phyloP scores from a whole-genome alignment of 192 early-diverging fungal species.

The Dissophora ornata region DNA sequence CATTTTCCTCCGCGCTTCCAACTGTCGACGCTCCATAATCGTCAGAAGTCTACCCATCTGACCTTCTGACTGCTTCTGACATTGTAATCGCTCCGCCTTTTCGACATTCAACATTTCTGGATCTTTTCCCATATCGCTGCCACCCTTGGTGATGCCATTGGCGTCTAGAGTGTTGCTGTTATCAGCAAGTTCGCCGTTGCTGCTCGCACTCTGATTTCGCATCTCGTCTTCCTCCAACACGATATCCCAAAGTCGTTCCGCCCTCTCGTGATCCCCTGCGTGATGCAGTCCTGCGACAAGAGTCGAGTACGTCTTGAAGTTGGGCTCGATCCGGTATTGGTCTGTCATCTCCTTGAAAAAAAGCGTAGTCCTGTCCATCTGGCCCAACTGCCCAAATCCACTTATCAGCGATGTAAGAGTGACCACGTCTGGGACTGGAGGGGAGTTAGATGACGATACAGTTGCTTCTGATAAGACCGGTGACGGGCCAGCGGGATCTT shows the following conservation, averaged over 20 bases:
- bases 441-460: not conserved
- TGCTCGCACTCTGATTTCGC: no score
- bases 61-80: not conserved
- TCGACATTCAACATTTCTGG: not conserved
- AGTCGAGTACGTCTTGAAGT: conserved; percentile 41
- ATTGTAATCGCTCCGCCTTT: not conserved
- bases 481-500: no score
- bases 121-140: no score
- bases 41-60: not conserved
- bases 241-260: conserved; percentile 36
- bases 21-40: conserved; percentile 22
- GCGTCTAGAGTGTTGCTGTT: no score
- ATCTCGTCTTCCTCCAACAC: conserved; percentile 20
- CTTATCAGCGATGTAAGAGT: conserved; percentile 37
- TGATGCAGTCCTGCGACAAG: conserved; percentile 34
- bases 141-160: not conserved
- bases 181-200: no score
- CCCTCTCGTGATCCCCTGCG: conserved; percentile 25
- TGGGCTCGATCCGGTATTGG: conserved; percentile 28
- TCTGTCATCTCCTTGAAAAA: conserved; percentile 44
- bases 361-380: conserved; percentile 29
- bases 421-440: conserved; percentile 35
- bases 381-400: conserved; percentile 24
- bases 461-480: no score
- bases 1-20: conserved; percentile 25